These are phyloP conservation scores for Sclerotinia borealis DNA, from an alignment of 2,329 filamentous ascomycete genomes.

Conservation along the genomic window DNA sequence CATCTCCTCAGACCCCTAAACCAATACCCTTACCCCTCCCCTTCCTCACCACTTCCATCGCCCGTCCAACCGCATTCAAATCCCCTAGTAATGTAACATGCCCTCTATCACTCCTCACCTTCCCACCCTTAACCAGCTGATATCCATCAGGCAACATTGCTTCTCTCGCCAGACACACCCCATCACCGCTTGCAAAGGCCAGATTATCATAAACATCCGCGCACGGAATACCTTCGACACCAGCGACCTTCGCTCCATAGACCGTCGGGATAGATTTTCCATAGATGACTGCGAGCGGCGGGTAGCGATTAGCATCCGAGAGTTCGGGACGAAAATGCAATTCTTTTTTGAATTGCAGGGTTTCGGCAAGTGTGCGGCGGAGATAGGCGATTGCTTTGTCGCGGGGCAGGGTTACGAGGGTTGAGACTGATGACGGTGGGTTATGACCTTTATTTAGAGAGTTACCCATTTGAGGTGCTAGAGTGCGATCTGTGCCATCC, in stretches of 20 bases:
- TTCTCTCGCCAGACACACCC: slow-evolving; percentile 78
- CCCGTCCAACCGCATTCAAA: slow-evolving; percentile 70
- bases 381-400: slow-evolving; percentile 56
- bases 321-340: slow-evolving; percentile 56
- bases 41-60: slow-evolving; percentile 60
- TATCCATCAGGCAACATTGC: slow-evolving; percentile 83
- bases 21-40: slow-evolving; percentile 71
- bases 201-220: slow-evolving; percentile 80
- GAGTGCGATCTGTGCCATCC: slow-evolving; percentile 28
- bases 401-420: slow-evolving; percentile 30
- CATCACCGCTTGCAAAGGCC: slow-evolving; percentile 80
- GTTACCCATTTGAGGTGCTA: slow-evolving; percentile 29
- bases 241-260: slow-evolving; percentile 69
- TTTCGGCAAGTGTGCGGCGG: slow-evolving; percentile 63
- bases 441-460: slow-evolving; percentile 21
- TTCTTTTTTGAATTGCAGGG: slow-evolving; percentile 70
- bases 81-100: slow-evolving; percentile 87
- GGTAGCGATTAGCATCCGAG: slow-evolving; percentile 65
- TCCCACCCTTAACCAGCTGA: slow-evolving; percentile 62
- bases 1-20: slow-evolving; percentile 37
- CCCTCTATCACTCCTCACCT: slow-evolving; percentile 74
- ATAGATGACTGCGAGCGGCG: slow-evolving; percentile 77
- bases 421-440: slow-evolving; percentile 29
- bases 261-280: slow-evolving; percentile 83
- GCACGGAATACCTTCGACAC: slow-evolving; percentile 66